phyloP scores from a whole-genome alignment of 2,329 filamentous ascomycete species.

The Penicillium freii region DNA sequence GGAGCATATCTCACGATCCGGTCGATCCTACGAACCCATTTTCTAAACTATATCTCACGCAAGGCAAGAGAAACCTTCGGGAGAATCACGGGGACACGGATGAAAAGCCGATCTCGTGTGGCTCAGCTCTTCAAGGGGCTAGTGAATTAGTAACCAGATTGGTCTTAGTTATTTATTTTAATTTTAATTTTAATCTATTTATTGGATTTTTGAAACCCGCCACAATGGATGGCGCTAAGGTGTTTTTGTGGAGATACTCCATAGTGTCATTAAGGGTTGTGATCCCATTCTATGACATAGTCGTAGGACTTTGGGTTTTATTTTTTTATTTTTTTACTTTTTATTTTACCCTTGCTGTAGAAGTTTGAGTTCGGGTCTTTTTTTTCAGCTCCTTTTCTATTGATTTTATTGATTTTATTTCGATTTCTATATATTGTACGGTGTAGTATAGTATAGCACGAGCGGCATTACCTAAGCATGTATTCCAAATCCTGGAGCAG shows the following conservation, averaged over 20 bases:
- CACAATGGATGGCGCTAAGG: not conserved
- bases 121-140: conserved; percentile 14
- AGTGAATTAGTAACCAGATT: not conserved
- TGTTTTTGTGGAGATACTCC: conserved; percentile 3
- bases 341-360: not conserved
- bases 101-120: conserved; percentile 11
- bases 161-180: too few species aligned
- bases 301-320: not conserved
- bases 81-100: not conserved
- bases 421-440: not conserved
- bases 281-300: not conserved
- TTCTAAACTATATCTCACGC: not conserved
- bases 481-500: conserved; percentile 12
- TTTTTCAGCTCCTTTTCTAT: not conserved
- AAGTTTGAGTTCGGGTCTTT: not conserved
- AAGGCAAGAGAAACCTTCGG: not conserved
- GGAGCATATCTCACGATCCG: not conserved
- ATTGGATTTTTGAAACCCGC: conserved; percentile 1
- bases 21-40: conserved; percentile 5
- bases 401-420: not conserved
- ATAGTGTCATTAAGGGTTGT: not conserved
- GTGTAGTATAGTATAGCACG: not conserved
- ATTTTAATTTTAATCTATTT: not conserved
- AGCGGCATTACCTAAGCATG: conserved; percentile 16
- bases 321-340: not conserved